These are phyloP conservation scores for Penicillium subrubescens DNA, from an alignment of 495 filamentous ascomycete genomes.

Conservation along the genomic window DNA sequence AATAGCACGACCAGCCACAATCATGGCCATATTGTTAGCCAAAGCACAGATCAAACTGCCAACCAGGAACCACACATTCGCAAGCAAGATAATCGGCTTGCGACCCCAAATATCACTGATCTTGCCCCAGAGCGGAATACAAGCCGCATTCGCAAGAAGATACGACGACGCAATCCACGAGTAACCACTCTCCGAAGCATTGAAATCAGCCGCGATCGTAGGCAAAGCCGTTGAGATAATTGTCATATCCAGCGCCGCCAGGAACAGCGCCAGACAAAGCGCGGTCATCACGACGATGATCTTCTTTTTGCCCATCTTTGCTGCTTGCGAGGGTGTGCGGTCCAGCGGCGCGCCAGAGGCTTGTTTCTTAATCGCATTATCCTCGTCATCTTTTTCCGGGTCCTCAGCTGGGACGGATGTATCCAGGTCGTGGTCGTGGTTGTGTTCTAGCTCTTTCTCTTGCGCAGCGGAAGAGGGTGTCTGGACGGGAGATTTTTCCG, in stretches of 20 bases:
- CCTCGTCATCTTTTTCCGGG: constrained; percentile 8
- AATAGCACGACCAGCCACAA: constrained; percentile 73
- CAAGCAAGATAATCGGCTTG: constrained; percentile 74
- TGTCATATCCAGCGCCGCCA: constrained; percentile 58
- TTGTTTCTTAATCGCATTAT: constrained; percentile 27
- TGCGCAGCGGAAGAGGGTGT: not conserved
- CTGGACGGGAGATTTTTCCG: constrained; percentile 18
- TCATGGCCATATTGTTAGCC: constrained; percentile 67
- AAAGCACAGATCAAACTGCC: constrained; percentile 74
- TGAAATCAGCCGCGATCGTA: constrained; percentile 64
- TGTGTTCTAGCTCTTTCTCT: constrained; percentile 3
- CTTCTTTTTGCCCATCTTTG: constrained; percentile 51
- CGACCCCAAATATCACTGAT: constrained; percentile 84
- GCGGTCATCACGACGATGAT: constrained; percentile 52
- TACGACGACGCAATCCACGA: constrained; percentile 79
- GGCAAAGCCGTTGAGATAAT: constrained; percentile 60
- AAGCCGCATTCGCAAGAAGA: constrained; percentile 67
- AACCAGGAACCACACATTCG: constrained; percentile 73
- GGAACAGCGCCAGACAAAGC: constrained; percentile 53
- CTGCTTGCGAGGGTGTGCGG: constrained; percentile 40
- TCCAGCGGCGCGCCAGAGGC: constrained; percentile 33
- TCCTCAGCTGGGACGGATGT: not conserved
- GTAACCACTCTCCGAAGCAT: constrained; percentile 64
- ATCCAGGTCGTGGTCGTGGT: not conserved
- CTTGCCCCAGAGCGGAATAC: constrained; percentile 79